These are phyloP conservation scores for Cyclaneusma minus DNA, from an alignment of 2,329 filamentous ascomycete species.

Conservation along the genomic window DNA sequence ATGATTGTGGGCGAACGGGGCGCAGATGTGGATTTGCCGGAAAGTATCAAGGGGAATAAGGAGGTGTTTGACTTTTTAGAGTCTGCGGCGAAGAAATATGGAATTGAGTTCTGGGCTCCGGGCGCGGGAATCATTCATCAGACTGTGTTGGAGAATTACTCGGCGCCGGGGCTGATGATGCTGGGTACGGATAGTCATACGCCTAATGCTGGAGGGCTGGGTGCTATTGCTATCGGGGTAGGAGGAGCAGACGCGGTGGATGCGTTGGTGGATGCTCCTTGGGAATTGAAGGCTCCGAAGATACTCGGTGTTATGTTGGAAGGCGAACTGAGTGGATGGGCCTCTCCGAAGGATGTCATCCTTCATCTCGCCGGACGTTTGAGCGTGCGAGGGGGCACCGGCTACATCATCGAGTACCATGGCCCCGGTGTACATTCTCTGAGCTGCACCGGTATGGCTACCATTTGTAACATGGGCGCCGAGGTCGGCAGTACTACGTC, in stretches of 20 bases:
- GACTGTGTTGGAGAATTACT: constrained; percentile 95
- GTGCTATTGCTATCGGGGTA: constrained; percentile 89
- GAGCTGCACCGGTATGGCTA: constrained; percentile 87
- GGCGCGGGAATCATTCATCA: constrained; percentile 95
- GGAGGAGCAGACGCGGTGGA: constrained; percentile 96
- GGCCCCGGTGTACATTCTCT: constrained; percentile 80
- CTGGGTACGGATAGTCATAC: constrained; percentile 95
- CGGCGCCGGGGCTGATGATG: constrained; percentile 96
- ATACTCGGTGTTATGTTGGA: constrained; percentile 74
- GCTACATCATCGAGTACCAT: constrained; percentile 88
- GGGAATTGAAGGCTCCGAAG: constrained; percentile 93
- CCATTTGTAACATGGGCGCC: constrained; percentile 72
- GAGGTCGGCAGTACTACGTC: constrained; percentile 95
- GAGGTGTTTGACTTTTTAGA: constrained; percentile 97
- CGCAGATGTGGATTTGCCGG: constrained; percentile 69
- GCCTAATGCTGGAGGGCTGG: constrained; percentile 89
- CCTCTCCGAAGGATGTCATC: constrained; percentile 91
- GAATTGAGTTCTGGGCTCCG: constrained; percentile 91
- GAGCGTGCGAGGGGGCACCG: constrained; percentile 87
- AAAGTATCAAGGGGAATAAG: constrained; percentile 80
- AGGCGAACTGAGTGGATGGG: constrained; percentile 78
- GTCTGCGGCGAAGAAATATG: constrained; percentile 79
- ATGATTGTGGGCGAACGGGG: constrained; percentile 93
- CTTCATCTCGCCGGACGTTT: constrained; percentile 75
- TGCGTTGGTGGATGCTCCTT: constrained; percentile 86